Base-by-base conservation (phyloP, 1,284 basidiomycete species). In the Lentinus polychrous region DNA sequence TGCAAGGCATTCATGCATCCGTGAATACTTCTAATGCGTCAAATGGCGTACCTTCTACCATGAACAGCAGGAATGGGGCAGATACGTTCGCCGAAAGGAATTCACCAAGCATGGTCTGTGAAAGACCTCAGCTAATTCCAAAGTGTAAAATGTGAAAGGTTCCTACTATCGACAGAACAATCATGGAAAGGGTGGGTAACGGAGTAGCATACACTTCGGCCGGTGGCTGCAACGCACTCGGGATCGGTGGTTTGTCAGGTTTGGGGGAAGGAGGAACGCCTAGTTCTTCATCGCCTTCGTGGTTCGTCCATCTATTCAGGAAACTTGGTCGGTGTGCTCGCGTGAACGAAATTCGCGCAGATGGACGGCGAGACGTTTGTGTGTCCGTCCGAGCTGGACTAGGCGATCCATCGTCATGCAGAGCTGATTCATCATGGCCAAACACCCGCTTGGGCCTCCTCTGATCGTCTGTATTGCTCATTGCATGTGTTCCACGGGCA, bases 61-160 rank as follows among this genome's bases (percentile, higher is more conserved):
- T 95, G 69, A 91, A 91, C 49, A 94, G 71, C 44, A 94, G 66
- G 64, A 94, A 94, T 8, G 90, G 92, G 24, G 86, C 91, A 8
- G 89, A 89, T 24, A 94, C 86, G 60, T 94, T 94, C 20, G 94
- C 93, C 7, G 86, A 87, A 38, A 96, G 67, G 61, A 96, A 94
- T 67, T 97, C 94, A 40, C 91, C 92, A 14, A 95, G 76, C 85
- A 96, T 89, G 1, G 88, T 88, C 86, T 94, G 57, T 39, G 38
- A 43, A 55, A 34, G 15, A 24, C 15, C 39, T 50, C 10, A 51
- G 40, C 15, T 34, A 20, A 24, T 17, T 27, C 12, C 17, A 18
- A 2, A 8, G n/a, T 10, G 34, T 12, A 5, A 22, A 22, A 10
- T 38, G 3, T 8, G 3, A 31, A 15, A 37, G 32, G 8, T 12